phyloP scores from a whole-genome alignment of 139 green algal genomes.

The Chlorella sp. region DNA sequence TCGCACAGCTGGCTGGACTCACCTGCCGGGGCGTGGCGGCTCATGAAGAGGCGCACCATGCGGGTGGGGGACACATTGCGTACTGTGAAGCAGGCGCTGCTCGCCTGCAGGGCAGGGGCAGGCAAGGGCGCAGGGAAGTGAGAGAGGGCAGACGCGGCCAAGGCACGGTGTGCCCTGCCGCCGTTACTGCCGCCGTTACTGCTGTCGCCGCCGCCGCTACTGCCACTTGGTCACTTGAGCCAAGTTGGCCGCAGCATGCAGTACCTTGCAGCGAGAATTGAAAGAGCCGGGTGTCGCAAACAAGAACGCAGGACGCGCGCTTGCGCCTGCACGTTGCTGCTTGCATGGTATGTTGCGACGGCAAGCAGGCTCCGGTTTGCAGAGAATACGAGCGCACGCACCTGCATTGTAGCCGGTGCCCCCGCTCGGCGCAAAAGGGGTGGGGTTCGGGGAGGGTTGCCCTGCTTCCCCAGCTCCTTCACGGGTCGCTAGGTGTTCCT shows the following conservation, averaged over 20 bases:
- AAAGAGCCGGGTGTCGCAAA: too few relatives aligned
- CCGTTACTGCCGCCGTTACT: too few relatives aligned
- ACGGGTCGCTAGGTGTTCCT: too few relatives aligned
- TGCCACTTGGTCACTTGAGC: too few relatives aligned
- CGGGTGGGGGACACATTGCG: constrained; percentile 19
- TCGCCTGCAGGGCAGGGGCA: neutral
- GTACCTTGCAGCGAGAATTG: too few relatives aligned
- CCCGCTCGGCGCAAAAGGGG: too few relatives aligned
- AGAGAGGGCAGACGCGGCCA: neutral
- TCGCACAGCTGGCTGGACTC: too few relatives aligned
- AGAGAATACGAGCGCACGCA: neutral
- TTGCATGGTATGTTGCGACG: too few relatives aligned
- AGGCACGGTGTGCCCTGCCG: neutral
- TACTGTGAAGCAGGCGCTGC: neutral
- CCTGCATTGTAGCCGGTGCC: neutral
- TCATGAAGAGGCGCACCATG: constrained; percentile 9
- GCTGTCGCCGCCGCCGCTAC: neutral
- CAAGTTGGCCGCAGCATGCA: too few relatives aligned
- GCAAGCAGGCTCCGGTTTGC: neutral
- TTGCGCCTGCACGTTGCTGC: too few relatives aligned
- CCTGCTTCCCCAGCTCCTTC: too few relatives aligned
- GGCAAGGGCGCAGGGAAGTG: neutral
- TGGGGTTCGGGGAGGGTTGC: too few relatives aligned
- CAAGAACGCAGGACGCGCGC: neutral
- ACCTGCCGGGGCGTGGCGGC: neutral